phyloP scores from a whole-genome alignment of 768 basidiomycete genomes.

The Asterophora lycoperdoides region DNA sequence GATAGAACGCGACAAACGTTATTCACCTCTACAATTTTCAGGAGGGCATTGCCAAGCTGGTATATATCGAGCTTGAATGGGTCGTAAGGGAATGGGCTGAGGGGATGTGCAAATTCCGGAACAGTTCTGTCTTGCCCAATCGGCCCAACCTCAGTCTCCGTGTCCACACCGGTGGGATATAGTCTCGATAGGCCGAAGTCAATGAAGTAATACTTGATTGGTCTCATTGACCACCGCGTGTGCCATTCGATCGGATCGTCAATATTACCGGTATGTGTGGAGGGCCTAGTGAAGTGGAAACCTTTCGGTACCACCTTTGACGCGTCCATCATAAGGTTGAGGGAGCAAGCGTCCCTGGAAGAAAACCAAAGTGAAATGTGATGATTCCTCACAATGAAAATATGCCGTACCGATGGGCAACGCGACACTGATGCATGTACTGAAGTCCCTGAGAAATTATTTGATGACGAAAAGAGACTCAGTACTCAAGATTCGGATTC shows the following conservation, averaged over 20 bases:
- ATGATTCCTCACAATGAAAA: no score
- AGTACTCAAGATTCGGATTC: no score
- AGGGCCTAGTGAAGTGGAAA: not conserved
- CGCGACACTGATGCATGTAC: constrained; percentile 13
- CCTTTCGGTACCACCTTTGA: not conserved
- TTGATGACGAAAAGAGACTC: no score
- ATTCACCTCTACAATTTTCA: not conserved
- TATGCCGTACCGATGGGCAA: constrained; percentile 7
- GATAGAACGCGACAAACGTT: no score
- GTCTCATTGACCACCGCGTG: not conserved
- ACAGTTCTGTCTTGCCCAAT: not conserved
- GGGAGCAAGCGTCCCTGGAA: not conserved
- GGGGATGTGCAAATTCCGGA: not conserved
- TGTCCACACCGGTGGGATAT: not conserved
- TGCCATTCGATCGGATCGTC: not conserved
- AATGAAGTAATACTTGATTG: no score
- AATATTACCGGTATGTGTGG: not conserved
- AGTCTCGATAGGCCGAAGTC: not conserved
- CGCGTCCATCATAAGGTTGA: constrained; percentile 3
- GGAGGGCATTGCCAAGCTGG: not conserved
- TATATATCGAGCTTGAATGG: constrained; percentile 1
- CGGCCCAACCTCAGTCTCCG: not conserved
- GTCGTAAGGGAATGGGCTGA: not conserved
- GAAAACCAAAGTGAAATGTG: no score
- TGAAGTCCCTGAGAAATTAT: constrained; percentile 10